Evolutionary conservation across 2,329 filamentous ascomycete genomes (phyloP), one percentile per base, ranked within the genome.

Genomic region (Aspergillus sergii): DNA sequence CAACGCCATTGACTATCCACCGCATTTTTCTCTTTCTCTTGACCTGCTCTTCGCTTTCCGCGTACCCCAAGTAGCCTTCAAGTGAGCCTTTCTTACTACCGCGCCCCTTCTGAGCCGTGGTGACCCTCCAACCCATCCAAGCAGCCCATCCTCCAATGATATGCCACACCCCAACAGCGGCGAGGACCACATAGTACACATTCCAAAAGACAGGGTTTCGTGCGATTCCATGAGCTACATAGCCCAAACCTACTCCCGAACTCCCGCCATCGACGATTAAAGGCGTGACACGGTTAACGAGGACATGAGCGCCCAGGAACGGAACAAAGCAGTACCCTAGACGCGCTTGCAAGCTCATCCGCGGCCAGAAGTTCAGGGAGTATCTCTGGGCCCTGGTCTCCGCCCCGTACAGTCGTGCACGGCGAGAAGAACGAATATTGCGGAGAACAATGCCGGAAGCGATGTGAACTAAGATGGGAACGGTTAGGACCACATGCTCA

Each of bases 91-190:
- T 67, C 34, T 74, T 74, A 58, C 68, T 65, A 4, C 68, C 63
- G 16, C 69, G 68, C 51, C 73, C 68, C 55, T 70, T 76, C 30
- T 74, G 70, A 28, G 68, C 64, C 32, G 72, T 80, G 23, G 71
- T 80, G 78, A 74, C 70, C 78, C 75, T 80, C 81, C 74, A 81
- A 0, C 88, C 88, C 64, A 94, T 80, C 91, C 92, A 97, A 76
- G 88, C 90, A n/a, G 92, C 91, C 79, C 88, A 87, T 2, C 94
- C 94, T 87, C 93, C 96, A 9, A 91, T 86, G 75, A 94, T 88
- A 80, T 97, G 94, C 64, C 89, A 91, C 28, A 86, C 88, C 0
- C 88, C 91, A 0, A 89, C 79, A 19, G 81, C 81, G 8, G 97
- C 81, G 56, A 97, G 82, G 1, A 88, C 84, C 1, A 82, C 72